These are phyloP conservation scores for Xylariales sp. DNA, from an alignment of 2,329 filamentous ascomycete genomes.

Conservation along the genomic window DNA sequence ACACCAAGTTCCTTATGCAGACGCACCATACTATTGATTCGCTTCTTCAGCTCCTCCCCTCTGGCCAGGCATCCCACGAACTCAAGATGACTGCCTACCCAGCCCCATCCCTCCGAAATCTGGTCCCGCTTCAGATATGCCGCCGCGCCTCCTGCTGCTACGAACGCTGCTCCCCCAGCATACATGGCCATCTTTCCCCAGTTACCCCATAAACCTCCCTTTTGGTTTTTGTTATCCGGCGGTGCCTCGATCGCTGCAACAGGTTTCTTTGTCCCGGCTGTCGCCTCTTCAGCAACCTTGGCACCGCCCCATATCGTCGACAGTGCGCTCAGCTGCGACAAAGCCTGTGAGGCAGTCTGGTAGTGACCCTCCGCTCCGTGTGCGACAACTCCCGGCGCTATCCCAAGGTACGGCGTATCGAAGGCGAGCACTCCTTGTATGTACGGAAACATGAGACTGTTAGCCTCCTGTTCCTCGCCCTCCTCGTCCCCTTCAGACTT, in stretches of 20 bases:
- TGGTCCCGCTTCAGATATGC: conserved; percentile 83
- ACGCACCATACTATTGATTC: conserved; percentile 64
- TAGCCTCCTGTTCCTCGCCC: conserved; percentile 32
- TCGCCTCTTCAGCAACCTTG: conserved; percentile 24
- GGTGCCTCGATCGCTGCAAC: conserved; percentile 32
- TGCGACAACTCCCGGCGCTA: conserved; percentile 76
- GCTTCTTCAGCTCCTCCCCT: conserved; percentile 73
- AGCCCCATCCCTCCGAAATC: conserved; percentile 69
- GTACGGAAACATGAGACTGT: conserved; percentile 83
- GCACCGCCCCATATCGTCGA: conserved; percentile 63
- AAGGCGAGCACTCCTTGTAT: conserved; percentile 88
- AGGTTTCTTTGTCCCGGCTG: conserved; percentile 27
- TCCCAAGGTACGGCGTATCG: conserved; percentile 87
- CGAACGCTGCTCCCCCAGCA: conserved; percentile 77
- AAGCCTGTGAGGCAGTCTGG: conserved; percentile 65
- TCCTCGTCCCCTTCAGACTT: conserved; percentile 25
- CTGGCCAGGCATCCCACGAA: conserved; percentile 87
- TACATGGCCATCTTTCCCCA: conserved; percentile 86
- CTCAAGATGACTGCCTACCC: conserved; percentile 86
- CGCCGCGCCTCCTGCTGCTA: conserved; percentile 76
- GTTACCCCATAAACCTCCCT: conserved; percentile 57
- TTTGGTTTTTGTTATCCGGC: conserved; percentile 33
- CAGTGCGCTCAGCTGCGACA: conserved; percentile 61
- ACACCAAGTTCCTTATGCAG: conserved; percentile 62
- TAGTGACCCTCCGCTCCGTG: conserved; percentile 85